These are phyloP conservation scores for Pneumocystis murina DNA, from an alignment of 1,139 yeast species.

Conservation along the genomic window DNA sequence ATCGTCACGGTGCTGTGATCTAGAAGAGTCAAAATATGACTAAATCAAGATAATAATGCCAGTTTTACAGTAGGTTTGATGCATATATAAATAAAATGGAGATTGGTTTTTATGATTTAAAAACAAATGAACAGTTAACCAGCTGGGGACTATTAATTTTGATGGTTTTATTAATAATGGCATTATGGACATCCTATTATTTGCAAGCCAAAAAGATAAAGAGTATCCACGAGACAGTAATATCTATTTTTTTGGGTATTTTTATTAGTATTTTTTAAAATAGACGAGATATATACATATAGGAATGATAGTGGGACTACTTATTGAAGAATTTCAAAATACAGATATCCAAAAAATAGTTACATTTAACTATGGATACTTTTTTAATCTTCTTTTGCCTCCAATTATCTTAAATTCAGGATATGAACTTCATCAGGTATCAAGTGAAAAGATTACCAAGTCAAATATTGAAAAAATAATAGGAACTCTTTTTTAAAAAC, in stretches of 20 bases:
- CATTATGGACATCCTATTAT: constrained; percentile 90
- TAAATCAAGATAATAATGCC: not conserved
- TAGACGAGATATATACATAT: not conserved
- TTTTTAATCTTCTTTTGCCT: constrained; percentile 84
- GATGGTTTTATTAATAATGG: constrained; percentile 62
- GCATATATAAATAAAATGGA: not conserved
- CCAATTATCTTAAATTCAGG: constrained; percentile 95
- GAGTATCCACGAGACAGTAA: constrained; percentile 91
- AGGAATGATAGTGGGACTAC: constrained; percentile 55
- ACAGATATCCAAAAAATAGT: constrained; percentile 95
- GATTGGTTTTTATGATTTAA: constrained; percentile 57
- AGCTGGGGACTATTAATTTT: constrained; percentile 94
- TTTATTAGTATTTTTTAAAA: too few species aligned
- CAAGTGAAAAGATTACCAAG: too few species aligned
- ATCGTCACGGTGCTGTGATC: not conserved
- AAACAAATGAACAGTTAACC: constrained; percentile 88
- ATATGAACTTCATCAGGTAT: constrained; percentile 74
- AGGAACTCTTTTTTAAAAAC: constrained; percentile 78
- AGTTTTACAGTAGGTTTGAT: not conserved
- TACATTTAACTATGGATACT: constrained; percentile 84
- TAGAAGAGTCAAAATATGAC: not conserved
- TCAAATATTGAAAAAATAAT: not conserved
- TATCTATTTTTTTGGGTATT: constrained; percentile 86
- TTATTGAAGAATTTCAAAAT: constrained; percentile 83
- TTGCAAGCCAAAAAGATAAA: constrained; percentile 81